phyloP scores from a whole-genome alignment of 495 filamentous ascomycete genomes.

The Sporormia fimetaria region DNA sequence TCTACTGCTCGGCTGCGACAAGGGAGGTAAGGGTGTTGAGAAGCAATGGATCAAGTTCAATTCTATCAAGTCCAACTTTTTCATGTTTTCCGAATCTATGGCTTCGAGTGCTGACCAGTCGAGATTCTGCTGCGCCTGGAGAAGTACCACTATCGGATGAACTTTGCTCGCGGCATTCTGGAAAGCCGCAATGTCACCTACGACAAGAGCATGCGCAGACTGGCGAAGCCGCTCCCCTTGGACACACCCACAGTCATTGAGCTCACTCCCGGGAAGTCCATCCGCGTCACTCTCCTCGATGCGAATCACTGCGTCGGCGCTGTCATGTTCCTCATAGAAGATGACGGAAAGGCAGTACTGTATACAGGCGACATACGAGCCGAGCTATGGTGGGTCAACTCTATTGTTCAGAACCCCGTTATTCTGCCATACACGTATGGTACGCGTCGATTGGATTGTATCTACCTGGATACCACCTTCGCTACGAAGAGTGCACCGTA shows the following conservation, averaged over 20 bases:
- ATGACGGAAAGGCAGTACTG: conserved; percentile 59
- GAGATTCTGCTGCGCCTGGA: conserved; percentile 61
- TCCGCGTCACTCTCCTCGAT: conserved; percentile 76
- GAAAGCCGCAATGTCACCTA: conserved; percentile 59
- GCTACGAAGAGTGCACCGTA: conserved; percentile 38
- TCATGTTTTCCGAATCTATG: too few species aligned
- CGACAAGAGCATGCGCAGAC: conserved; percentile 53
- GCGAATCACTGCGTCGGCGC: conserved; percentile 88
- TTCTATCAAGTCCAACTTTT: too few species aligned
- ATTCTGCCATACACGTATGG: conserved; percentile 65
- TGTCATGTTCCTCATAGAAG: conserved; percentile 91
- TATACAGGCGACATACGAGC: conserved; percentile 91
- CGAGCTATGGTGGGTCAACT: conserved; percentile 57
- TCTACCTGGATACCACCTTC: conserved; percentile 87
- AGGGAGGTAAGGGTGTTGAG: conserved; percentile 51
- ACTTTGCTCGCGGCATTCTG: conserved; percentile 65
- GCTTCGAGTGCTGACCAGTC: background rate
- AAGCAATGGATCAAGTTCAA: too few species aligned
- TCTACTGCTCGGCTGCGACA: conserved; percentile 83
- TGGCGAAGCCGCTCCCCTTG: conserved; percentile 73
- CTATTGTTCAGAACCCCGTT: conserved; percentile 56
- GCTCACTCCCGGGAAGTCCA: conserved; percentile 50
- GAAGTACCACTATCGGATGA: conserved; percentile 65
- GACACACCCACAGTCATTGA: conserved; percentile 74
- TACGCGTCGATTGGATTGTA: conserved; percentile 53